Conservation (phyloP, 495 filamentous ascomycete genomes). For the Aspergillus cristatus region DNA sequence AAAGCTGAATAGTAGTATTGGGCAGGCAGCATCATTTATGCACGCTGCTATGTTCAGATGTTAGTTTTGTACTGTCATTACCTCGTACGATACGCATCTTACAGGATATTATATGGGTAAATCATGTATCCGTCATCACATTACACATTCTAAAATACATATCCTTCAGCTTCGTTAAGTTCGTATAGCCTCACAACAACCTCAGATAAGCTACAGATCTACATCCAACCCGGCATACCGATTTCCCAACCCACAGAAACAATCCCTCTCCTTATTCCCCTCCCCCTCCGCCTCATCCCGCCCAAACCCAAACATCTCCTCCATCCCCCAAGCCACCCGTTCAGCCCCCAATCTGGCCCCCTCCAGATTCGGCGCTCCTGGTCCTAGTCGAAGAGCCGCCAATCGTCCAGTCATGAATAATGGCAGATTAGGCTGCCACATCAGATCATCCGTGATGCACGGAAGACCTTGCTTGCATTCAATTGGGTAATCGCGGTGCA, state of each 20-base stretch:
- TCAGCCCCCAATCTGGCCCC: slow-evolving; percentile 56
- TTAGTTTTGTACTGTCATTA: no score
- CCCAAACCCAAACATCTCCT: slow-evolving; percentile 37
- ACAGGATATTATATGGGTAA: no score
- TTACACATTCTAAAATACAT: no score
- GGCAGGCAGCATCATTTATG: no score
- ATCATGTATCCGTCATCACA: no score
- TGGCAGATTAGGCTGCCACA: slow-evolving; percentile 52
- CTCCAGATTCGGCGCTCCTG: slow-evolving; percentile 52
- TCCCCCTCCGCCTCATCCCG: slow-evolving; percentile 6
- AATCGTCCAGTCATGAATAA: slow-evolving; percentile 53
- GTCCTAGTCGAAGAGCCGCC: slow-evolving; percentile 49
- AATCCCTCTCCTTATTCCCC: slow-evolving; percentile 5
- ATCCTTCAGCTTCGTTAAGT: no score
- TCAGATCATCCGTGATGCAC: slow-evolving; percentile 53
- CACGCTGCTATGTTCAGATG: no score
- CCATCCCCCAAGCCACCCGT: slow-evolving; percentile 50
- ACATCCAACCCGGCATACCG: slow-evolving; percentile 14
- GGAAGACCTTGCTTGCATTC: slow-evolving; percentile 45
- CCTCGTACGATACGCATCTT: no score
- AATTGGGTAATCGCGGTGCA: slow-evolving; percentile 45
- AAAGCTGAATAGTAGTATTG: not conserved
- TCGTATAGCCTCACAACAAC: no score
- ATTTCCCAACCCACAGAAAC: slow-evolving; percentile 24
- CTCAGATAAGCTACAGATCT: slow-evolving; percentile 3